Evolutionary conservation across 805 yeast genomes (phyloP), one percentile per base, ranked within the genome.

Genomic region (Cyberlindnera xylosilytica): DNA sequence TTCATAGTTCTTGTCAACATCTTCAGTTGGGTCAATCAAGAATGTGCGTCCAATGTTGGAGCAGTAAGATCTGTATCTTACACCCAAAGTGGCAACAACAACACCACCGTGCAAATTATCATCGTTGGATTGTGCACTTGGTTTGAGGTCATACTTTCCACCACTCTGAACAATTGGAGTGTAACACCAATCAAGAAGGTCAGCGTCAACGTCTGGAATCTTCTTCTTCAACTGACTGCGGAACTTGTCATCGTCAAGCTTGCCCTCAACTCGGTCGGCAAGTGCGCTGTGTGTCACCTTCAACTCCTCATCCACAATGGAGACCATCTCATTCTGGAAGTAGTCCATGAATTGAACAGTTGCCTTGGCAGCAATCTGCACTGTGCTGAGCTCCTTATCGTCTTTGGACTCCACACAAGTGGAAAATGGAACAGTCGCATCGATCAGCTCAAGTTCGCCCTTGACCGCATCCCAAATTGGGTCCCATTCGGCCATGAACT

Each of bases 101-200:
- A 86, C 88, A 19, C 96, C 91, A 8, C 87, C 83, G 37, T 76
- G 74, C 39, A 84, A 68, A 51, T 75, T 77, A 34, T 78, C 76
- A 46, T 78, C 74, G 39, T 78, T 77, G 1, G 96, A 83, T 44
- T 81, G 78, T 1, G 95, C 96, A 44, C 91, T 81, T 33, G 95
- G 90, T 55, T 76, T 81, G 57, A 90, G 70, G 62, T 89, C 96
- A 58, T 81, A 90, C 42, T 80, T 79, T 27, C 87, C 88, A 41
- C 95, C 95, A 53, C 95, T 83, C 66, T 88, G 95, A 40, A 89
- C 75, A 39, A 89, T 86, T 22, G 98, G 97, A 42, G 89, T 79
- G 63, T 87, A 88, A 51, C 95, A 86, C 97, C 97, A 91, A 61
- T 91, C 98, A 17, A 91, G 66, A 49, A 79, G 76, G 47, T 78